phyloP scores from a whole-genome alignment of 805 yeast species.

The Zygoascus ofunaensis region DNA sequence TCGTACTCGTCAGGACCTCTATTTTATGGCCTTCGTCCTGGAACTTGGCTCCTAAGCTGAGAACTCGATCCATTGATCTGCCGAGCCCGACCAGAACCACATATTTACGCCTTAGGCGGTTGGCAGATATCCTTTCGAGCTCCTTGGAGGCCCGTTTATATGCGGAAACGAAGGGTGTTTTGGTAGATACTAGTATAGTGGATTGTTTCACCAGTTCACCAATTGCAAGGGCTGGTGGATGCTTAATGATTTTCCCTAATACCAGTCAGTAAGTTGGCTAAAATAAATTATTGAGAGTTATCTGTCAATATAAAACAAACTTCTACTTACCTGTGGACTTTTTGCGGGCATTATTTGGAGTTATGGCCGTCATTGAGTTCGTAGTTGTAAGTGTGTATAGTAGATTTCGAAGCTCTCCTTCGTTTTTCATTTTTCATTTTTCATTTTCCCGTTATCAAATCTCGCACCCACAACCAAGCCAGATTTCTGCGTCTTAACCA shows the following conservation, averaged over 20 bases:
- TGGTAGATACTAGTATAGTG: constrained; percentile 49
- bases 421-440: too few species aligned
- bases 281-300: too few species aligned
- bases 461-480: too few species aligned
- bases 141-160: constrained; percentile 53
- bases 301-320: too few species aligned
- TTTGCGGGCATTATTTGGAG: too few species aligned
- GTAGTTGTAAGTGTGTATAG: too few species aligned
- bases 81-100: constrained; percentile 72
- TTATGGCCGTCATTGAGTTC: too few species aligned
- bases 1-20: constrained; percentile 54
- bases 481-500: too few species aligned
- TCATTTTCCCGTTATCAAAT: too few species aligned
- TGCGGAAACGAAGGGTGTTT: constrained; percentile 67
- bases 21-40: constrained; percentile 44
- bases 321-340: too few species aligned
- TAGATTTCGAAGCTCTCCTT: too few species aligned
- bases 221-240: constrained; percentile 42
- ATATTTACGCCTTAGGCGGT: constrained; percentile 34
- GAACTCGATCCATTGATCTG: constrained; percentile 50
- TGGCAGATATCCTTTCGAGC: constrained; percentile 38
- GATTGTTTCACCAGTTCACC: constrained; percentile 35
- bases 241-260: constrained; percentile 39
- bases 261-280: too few species aligned
- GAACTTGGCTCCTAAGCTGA: constrained; percentile 55